Percentiles rank a stretch among this genome's conserved stretches.
phyloP scores from a whole-genome alignment of 2,329 filamentous ascomycete species.

The Trichoderma koningii region DNA sequence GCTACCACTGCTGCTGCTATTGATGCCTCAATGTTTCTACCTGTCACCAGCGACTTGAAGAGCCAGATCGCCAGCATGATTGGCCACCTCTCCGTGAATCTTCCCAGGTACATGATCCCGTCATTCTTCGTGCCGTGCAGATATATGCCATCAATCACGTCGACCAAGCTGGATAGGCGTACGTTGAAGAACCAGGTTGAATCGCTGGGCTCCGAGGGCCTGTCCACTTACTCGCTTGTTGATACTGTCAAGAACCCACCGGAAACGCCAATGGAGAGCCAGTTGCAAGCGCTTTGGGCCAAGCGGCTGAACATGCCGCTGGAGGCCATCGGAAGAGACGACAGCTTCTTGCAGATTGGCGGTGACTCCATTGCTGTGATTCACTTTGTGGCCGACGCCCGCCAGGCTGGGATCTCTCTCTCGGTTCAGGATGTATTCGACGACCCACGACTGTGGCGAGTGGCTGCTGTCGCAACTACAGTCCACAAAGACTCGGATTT shows the following conservation, averaged over 20 bases:
- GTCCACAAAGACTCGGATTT: neutral
- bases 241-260: conserved; percentile 9
- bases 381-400: conserved; percentile 13
- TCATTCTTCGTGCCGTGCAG: conserved; percentile 18
- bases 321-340: conserved; percentile 23
- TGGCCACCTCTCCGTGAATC: conserved; percentile 1
- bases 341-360: conserved; percentile 26
- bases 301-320: conserved; percentile 14
- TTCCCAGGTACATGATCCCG: conserved; percentile 23
- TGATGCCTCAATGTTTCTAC: neutral
- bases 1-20: neutral
- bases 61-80: conserved; percentile 2
- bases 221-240: conserved; percentile 10
- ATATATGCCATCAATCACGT: conserved; percentile 21
- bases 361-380: conserved; percentile 28
- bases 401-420: conserved; percentile 1
- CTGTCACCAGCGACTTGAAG: neutral
- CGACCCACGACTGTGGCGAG: conserved; percentile 8
- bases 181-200: neutral
- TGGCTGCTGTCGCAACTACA: conserved; percentile 1
- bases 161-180: conserved; percentile 15
- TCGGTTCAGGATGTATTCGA: conserved; percentile 13
- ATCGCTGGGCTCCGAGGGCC: neutral
- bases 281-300: conserved; percentile 23
- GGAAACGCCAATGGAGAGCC: conserved; percentile 14